These are phyloP conservation scores for Scheffersomyces quercinus DNA, from an alignment of 1,139 yeast species.

Conservation along the genomic window DNA sequence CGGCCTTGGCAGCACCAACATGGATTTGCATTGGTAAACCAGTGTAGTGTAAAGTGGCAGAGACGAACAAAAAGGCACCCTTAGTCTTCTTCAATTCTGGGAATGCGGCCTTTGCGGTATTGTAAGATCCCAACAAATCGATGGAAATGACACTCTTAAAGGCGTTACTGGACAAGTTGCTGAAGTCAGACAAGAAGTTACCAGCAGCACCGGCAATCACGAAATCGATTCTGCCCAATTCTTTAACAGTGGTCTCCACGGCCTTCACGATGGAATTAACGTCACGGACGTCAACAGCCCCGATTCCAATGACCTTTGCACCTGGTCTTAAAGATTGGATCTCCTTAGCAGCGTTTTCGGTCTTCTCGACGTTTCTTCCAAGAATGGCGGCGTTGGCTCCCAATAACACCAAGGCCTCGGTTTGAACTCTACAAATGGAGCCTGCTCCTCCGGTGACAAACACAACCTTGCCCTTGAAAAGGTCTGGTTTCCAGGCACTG, in stretches of 20 bases:
- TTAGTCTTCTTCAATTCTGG: slow-evolving; percentile 61
- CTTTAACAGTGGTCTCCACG: slow-evolving; percentile 60
- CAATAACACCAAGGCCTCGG: slow-evolving; percentile 74
- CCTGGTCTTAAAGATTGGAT: slow-evolving; percentile 56
- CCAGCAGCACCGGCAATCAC: slow-evolving; percentile 98
- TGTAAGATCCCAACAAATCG: slow-evolving; percentile 82
- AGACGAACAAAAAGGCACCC: slow-evolving; percentile 76
- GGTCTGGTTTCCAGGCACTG: slow-evolving; percentile 52
- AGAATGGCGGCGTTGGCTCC: slow-evolving; percentile 88
- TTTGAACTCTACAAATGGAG: slow-evolving; percentile 83
- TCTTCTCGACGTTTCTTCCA: slow-evolving; percentile 71
- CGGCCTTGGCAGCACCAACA: slow-evolving; percentile 93
- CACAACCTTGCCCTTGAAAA: slow-evolving; percentile 81
- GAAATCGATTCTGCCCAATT: slow-evolving; percentile 73
- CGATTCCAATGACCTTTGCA: slow-evolving; percentile 65
- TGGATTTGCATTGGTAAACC: slow-evolving; percentile 87
- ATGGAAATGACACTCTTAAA: slow-evolving; percentile 83
- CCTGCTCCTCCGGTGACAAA: slow-evolving; percentile 97
- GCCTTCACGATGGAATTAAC: slow-evolving; percentile 59
- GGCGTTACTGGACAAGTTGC: slow-evolving; percentile 77
- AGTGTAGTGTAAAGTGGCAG: slow-evolving; percentile 84
- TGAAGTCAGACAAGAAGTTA: slow-evolving; percentile 79
- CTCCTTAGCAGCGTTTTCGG: slow-evolving; percentile 67
- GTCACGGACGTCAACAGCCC: slow-evolving; percentile 75
- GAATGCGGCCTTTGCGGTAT: slow-evolving; percentile 80